Base-by-base conservation (phyloP, 148 eudicot genomes). In the Chenopodium quinoa region DNA sequence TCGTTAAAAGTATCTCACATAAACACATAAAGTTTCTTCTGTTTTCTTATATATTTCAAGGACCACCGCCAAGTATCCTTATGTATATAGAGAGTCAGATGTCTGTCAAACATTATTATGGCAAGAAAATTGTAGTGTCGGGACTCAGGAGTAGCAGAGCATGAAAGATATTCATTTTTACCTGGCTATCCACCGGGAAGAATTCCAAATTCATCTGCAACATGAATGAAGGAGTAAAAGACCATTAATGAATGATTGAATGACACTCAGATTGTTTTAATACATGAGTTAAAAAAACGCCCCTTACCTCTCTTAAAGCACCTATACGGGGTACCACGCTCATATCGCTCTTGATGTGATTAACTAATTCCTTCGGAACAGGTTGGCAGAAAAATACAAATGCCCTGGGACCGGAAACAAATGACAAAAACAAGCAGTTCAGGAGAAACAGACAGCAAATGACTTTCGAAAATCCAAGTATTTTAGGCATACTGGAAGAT, bases 181-280 rank as follows among this genome's bases (percentile, higher is more conserved):
- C 99, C 99, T 97, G 99, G 83, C 90, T 91, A 64, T 94, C 99
- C 17, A 92, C 83, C 14, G 98, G 86, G 80, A 94, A 97, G 89
- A 88, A 94, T 83, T 97, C 99, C 95, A 97, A 86, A 86, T 97
- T 97, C 98, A 97, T 97, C 99, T 97, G 92, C 89, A 90, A 68
- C 79, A 37, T 56, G 70, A 71, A 25, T 27, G 48, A n/a, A 40
- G 73, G 63, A 47, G 62, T 12, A 83, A 14, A 64, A 4, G 47
- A 44, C 20, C 63, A 79, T 81, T 81, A 78, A 67, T 50, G 27
- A 40, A 32, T 22, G 13, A 64, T 27, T 50, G 27, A 40, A 32
- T 22, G 19, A 64, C 37, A 77, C 70, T 52, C 25, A 13, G 9
- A 27, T 17, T 12, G 58, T 77, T 79, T 58, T 20, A 56, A 58